These are phyloP conservation scores for Diospyros kaki DNA, from an alignment of 148 eudicot genomes.

Conservation along the genomic window DNA sequence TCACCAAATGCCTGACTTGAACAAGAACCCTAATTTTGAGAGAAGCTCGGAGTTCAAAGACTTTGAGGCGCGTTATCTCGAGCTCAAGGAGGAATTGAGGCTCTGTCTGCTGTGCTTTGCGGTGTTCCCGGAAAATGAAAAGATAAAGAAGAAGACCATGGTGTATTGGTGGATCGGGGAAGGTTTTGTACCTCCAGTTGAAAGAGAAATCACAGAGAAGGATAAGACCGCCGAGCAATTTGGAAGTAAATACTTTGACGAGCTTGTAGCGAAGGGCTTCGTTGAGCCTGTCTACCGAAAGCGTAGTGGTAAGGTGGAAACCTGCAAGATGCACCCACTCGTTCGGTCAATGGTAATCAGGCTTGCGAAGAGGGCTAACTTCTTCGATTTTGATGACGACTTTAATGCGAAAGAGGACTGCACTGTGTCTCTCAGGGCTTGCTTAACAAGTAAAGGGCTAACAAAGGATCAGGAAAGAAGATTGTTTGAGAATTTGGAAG, in stretches of 20 bases:
- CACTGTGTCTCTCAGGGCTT: slow-evolving; percentile 15
- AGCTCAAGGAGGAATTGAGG: slow-evolving; percentile 9
- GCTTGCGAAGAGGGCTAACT: slow-evolving; percentile 18
- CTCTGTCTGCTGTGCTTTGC: slow-evolving; percentile 30
- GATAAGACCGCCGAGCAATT: slow-evolving; percentile 10
- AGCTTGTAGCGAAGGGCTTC: slow-evolving; percentile 22
- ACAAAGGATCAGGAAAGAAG: neutral
- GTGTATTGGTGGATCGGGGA: slow-evolving; percentile 52
- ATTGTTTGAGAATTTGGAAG: neutral
- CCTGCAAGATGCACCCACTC: slow-evolving; percentile 29
- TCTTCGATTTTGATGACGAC: slow-evolving; percentile 21
- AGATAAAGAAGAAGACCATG: slow-evolving; percentile 29
- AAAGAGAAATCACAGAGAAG: neutral
- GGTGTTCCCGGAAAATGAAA: slow-evolving; percentile 14
- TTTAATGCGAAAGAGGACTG: neutral
- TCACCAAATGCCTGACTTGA: slow-evolving; percentile 14
- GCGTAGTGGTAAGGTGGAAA: slow-evolving; percentile 10
- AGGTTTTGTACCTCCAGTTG: slow-evolving; percentile 17
- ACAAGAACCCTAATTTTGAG: slow-evolving; percentile 6
- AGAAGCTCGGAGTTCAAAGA: slow-evolving; percentile 12
- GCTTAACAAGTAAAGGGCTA: slow-evolving; percentile 7
- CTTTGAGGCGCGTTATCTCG: slow-evolving; percentile 11
- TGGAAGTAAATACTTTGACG: slow-evolving; percentile 18
- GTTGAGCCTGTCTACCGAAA: slow-evolving; percentile 15
- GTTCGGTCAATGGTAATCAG: slow-evolving; percentile 19